A percentile compares a stretch with the other conserved stretches of the same genome.
Evolutionary conservation across 345 rosid species (phyloP).

Genomic region (Acer yangbiense): DNA sequence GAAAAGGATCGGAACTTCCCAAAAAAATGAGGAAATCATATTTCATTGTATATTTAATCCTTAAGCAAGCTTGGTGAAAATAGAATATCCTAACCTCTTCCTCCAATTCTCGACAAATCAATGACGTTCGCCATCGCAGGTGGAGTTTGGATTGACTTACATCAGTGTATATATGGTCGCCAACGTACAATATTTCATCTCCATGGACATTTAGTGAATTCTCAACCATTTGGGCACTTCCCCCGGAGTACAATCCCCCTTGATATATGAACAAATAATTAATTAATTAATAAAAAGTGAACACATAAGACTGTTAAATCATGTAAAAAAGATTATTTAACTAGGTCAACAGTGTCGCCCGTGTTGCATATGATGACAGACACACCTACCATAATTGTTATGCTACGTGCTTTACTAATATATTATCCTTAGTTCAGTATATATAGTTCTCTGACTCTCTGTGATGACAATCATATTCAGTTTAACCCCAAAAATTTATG

Average conservation of each 20-base stretch:
- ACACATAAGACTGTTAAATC: slow-evolving; percentile 7
- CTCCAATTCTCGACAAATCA: slow-evolving; percentile 91
- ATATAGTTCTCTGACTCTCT: not conserved
- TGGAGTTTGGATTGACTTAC: slow-evolving; percentile 94
- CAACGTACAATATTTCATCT: slow-evolving; percentile 94
- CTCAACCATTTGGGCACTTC: slow-evolving; percentile 97
- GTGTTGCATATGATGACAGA: not conserved
- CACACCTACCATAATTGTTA: not conserved
- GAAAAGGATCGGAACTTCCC: not conserved
- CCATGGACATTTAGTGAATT: slow-evolving; percentile 84
- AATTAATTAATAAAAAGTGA: not conserved
- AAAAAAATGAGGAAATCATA: not conserved
- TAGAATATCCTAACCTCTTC: slow-evolving; percentile 64
- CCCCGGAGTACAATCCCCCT: slow-evolving; percentile 94
- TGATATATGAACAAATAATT: slow-evolving; percentile 25
- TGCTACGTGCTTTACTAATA: not conserved
- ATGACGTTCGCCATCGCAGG: slow-evolving; percentile 91
- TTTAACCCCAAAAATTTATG: not conserved
- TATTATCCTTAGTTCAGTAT: not conserved
- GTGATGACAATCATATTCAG: not conserved
- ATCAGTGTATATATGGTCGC: slow-evolving; percentile 97
- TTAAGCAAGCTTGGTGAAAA: not conserved
- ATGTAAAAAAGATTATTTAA: not conserved
- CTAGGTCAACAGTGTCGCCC: not conserved
- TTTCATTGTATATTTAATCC: not conserved